phyloP scores from a whole-genome alignment of 2,329 filamentous ascomycete species.

The Aquanectria penicillioides region DNA sequence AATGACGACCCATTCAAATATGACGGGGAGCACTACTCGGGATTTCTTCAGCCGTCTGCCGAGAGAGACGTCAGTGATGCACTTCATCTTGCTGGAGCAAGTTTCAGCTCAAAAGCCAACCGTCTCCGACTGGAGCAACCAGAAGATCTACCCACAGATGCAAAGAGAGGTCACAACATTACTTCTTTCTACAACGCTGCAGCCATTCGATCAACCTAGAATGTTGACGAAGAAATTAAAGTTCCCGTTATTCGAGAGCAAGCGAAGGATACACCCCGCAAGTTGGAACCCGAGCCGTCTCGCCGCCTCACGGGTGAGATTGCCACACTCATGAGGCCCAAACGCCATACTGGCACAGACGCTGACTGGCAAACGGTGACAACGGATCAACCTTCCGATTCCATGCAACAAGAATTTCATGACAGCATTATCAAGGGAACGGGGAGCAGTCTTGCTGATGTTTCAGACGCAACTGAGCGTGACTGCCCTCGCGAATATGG shows the following conservation, averaged over 20 bases:
- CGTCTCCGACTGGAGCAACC: conserved; percentile 8
- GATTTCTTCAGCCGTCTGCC: conserved; percentile 49
- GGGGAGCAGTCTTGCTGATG: conserved; percentile 58
- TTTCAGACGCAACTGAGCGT: conserved; percentile 48
- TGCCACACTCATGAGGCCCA: conserved; percentile 29
- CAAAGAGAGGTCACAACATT: conserved; percentile 17
- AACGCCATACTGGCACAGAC: conserved; percentile 29
- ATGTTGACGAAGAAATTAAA: conserved; percentile 52
- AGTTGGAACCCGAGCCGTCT: conserved; percentile 10
- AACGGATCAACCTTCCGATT: conserved; percentile 41
- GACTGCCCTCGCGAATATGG: conserved; percentile 33
- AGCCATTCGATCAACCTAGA: conserved; percentile 52
- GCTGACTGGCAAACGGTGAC: conserved; percentile 51
- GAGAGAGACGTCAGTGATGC: conserved; percentile 57
- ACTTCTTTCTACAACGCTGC: conserved; percentile 49
- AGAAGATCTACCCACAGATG: conserved; percentile 4
- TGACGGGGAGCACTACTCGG: conserved; percentile 51
- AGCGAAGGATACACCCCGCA: conserved; percentile 3
- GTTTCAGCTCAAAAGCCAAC: conserved; percentile 26
- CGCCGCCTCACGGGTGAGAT: conserved; percentile 29
- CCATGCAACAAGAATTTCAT: conserved; percentile 34
- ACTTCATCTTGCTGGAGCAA: conserved; percentile 44
- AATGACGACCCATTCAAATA: conserved; percentile 59
- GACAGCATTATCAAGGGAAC: conserved; percentile 42
- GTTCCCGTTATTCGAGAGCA: conserved; percentile 42